A percentile compares a stretch with the other conserved stretches of the same genome.
These are phyloP conservation scores for Salix udensis DNA, from an alignment of 345 rosid species.

Conservation along the genomic window DNA sequence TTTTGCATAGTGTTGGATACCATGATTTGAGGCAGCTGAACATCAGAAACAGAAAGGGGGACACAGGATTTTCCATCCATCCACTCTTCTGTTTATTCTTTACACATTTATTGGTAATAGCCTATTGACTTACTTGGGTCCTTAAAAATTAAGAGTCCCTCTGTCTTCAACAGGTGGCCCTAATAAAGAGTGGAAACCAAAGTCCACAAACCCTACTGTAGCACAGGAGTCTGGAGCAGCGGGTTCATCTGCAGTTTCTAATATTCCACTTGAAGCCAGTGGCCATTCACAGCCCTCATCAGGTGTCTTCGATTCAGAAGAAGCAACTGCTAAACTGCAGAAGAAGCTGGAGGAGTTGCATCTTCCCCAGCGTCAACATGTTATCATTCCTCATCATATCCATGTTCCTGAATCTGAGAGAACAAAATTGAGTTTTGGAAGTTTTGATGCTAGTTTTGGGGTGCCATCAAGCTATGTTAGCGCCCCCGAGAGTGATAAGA, in stretches of 20 bases:
- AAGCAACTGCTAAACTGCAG: slow-evolving; percentile 57
- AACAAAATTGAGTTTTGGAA: slow-evolving; percentile 86
- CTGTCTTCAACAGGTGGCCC: slow-evolving; percentile 46
- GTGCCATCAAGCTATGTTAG: slow-evolving; percentile 33
- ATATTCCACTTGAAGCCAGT: slow-evolving; percentile 41
- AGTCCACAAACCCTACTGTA: slow-evolving; percentile 50
- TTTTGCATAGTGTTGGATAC: slow-evolving; percentile 2
- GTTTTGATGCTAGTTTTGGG: slow-evolving; percentile 80
- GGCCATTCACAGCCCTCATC: slow-evolving; percentile 34
- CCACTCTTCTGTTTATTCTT: background rate
- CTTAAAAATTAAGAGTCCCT: slow-evolving; percentile 11
- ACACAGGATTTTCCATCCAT: background rate
- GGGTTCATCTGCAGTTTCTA: slow-evolving; percentile 45
- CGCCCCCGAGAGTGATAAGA: slow-evolving; percentile 59
- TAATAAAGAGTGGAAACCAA: slow-evolving; percentile 89
- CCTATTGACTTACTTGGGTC: slow-evolving; percentile 3
- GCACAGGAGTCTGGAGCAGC: slow-evolving; percentile 47
- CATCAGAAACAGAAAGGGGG: background rate
- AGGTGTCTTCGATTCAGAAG: slow-evolving; percentile 47
- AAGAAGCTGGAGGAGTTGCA: slow-evolving; percentile 67
- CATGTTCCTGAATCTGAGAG: slow-evolving; percentile 94
- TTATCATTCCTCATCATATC: slow-evolving; percentile 84
- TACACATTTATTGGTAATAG: background rate
- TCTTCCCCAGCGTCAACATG: slow-evolving; percentile 77
- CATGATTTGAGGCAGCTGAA: background rate